A percentile compares a stretch with the other conserved stretches of the same genome.
phyloP scores from a whole-genome alignment of 148 eudicot genomes.

The Rhododendron ovatum region DNA sequence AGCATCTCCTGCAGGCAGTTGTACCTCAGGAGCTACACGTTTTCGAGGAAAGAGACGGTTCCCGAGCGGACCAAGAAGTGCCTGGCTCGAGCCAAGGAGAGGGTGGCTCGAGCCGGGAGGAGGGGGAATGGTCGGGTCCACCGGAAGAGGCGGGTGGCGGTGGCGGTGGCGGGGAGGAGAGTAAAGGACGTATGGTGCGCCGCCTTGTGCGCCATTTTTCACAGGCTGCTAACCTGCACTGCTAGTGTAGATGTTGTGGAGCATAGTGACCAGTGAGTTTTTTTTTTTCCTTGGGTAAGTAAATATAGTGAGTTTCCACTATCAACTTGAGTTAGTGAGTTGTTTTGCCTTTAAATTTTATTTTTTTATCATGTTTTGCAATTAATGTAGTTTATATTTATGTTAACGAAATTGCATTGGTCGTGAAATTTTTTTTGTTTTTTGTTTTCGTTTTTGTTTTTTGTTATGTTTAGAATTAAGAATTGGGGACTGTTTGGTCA shows the following conservation, averaged over 20 bases:
- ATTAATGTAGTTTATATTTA: too few relatives aligned
- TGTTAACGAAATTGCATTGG: too few relatives aligned
- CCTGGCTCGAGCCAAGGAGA: conserved; percentile 26
- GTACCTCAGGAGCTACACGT: conserved; percentile 60
- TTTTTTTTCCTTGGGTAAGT: too few relatives aligned
- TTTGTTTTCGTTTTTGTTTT: too few relatives aligned
- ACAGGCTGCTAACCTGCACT: conserved; percentile 38
- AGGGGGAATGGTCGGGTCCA: not conserved
- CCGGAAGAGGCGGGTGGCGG: not conserved
- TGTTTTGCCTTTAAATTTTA: too few relatives aligned
- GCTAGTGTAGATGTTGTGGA: conserved; percentile 33
- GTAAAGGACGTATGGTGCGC: conserved; percentile 22
- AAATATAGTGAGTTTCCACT: too few relatives aligned
- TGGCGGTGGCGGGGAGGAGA: not conserved
- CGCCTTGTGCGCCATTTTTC: conserved; percentile 21
- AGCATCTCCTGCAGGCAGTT: conserved; percentile 58
- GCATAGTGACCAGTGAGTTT: not conserved
- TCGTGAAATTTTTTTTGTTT: too few relatives aligned
- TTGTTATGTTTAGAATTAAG: too few relatives aligned
- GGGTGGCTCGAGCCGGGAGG: conserved; percentile 13
- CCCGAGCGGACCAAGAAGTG: conserved; percentile 35
- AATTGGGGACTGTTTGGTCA: too few relatives aligned
- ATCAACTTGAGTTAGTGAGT: too few relatives aligned
- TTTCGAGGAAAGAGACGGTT: conserved; percentile 43
- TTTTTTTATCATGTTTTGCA: too few relatives aligned